Base-by-base conservation (phyloP, 805 yeast genomes). In the Saccharomyces jurei region DNA sequence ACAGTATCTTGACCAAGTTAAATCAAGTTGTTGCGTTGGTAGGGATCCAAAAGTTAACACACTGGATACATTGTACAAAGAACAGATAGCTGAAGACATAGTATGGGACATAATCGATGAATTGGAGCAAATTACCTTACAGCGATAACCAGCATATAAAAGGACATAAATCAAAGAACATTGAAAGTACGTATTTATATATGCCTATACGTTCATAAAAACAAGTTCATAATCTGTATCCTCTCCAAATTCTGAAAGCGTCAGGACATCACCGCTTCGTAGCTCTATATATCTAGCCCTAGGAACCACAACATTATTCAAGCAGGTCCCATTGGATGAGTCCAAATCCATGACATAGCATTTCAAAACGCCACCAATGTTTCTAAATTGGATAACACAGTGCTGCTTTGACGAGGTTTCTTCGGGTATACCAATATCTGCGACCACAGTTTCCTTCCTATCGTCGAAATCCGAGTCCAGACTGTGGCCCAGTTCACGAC, bases 101-200 rank as follows among this genome's bases (percentile, higher is more conserved):
- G 82, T 81, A 1, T 85, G 86, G 82, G 99, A 94, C 70, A 65
- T 90, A 2, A 64, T 92, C 3, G 97, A 94, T 65, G 96, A 94
- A 69, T 78, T 87, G 0, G 91, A 86, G 54, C 85, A 81, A 31
- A 79, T 17, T 17, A 13, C 44, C 17, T 17, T n/a, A 36, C 22
- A 17, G 10, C 25, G 10, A 76, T 36, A 17, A 36, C 17, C 25
- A 36, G 44, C 44, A 17, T 21, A 6, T 3, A n/a, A 17, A n/a
- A 2, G 13, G 10, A 11, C 6, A 36, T 9, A 36, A 31, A 17
- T 17, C 6, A 13, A 27, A 21, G 17, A 9, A 26, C 27, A 27
- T 17, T 9, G 21, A 46, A 46, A 22, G 22, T 22, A 9, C n/a
- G 17, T 26, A 10, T 22, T 46, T 28, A 28, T 3, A 26, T 46